Base-by-base conservation (phyloP, 495 filamentous ascomycete species). In the Extremus antarcticus region DNA sequence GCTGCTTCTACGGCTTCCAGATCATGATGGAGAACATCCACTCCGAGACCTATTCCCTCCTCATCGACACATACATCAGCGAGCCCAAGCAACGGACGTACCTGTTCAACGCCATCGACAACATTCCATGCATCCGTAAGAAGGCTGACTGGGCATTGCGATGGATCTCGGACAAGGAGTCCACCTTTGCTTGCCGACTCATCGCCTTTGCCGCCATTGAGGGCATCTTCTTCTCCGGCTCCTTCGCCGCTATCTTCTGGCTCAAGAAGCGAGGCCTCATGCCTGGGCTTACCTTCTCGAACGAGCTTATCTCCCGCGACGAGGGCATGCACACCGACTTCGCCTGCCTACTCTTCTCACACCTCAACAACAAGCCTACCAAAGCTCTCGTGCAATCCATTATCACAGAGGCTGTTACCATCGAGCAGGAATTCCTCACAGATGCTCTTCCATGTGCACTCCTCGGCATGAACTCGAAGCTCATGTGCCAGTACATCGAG, bases 11-110 rank as follows among this genome's bases (percentile, higher is more conserved):
- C 70, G 92, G 92, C 61, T 99, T 99, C 81, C 92, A 99, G 76
- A 99, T 99, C 77, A 99, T 99, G 92, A 97, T 99, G 87, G 92
- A 99, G 82, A 99, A 99, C 76, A 96, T 99, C 66, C 92, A 99
- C 81, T 94, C 92, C 24, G 92, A 99, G 75, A 99, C 92, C 47
- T 99, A 99, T 81, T 96, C 91, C 32, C 82, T 99, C 15, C 84
- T 99, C 62, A 99, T 99, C 70, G 92, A 99, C 67, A 99, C 94
- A 58, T 99, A 99, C 74, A 94, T 98, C 78, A 95, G 94, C 78
- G 92, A 98, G 77, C 88, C 89, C 55, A 86, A 88, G 71, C 92
- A 98, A 76, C 86, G 90, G 53, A 86, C 81, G 51, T 90, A 96
- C 66, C 83, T 98, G 50, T 97, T 98, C 73, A 92, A 98, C 67